Base-by-base conservation (phyloP, 306 rosid genomes). In the Abrus precatorius region DNA sequence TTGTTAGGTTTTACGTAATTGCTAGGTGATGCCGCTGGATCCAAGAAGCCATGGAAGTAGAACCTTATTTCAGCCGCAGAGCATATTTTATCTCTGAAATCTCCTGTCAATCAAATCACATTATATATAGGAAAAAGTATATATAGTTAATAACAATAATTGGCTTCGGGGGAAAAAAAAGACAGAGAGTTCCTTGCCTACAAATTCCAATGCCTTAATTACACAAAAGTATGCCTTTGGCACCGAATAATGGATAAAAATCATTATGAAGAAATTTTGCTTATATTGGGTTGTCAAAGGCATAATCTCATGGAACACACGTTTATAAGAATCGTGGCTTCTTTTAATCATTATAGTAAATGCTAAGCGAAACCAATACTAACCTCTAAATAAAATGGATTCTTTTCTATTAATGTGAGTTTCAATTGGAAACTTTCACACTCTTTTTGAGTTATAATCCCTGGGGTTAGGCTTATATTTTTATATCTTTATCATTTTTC, bases 1-100 rank as follows among this genome's bases (percentile, higher is more conserved):
- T 30, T 66, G 82, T 93, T 93, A 40, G 95, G 94, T 80, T 87
- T 88, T 75, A 93, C 65, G 70, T 83, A 89, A 76, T 52, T 61
- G n/a, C 74, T 3, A 34, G 85, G 32, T 30, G 76, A 40, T 12
- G 20, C 55, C 67, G 77, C 90, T 4, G 76, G 56, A 2, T 60
- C 63, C 27, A 61, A 47, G 49, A 91, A 75, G 79, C 90, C 86
- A 1, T 27, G 83, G 69, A 91, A 93, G 81, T 86, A 93, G 78
- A 82, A 74, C 83, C 75, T 84, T 69, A 91, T 80, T 88, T 93
- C 97, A 33, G 87, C 85, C 20, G 80, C 80, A 30, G 94, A 82
- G 83, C 97, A 93, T 32, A 91, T 61, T 80, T 92, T 75, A 36
- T 47, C 71, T 41, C 86, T 81, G 75, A 93, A 70, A 75, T 93